These are phyloP conservation scores for Lasiodiplodia sp. DNA, from an alignment of 2,329 filamentous ascomycete genomes.

Conservation along the genomic window DNA sequence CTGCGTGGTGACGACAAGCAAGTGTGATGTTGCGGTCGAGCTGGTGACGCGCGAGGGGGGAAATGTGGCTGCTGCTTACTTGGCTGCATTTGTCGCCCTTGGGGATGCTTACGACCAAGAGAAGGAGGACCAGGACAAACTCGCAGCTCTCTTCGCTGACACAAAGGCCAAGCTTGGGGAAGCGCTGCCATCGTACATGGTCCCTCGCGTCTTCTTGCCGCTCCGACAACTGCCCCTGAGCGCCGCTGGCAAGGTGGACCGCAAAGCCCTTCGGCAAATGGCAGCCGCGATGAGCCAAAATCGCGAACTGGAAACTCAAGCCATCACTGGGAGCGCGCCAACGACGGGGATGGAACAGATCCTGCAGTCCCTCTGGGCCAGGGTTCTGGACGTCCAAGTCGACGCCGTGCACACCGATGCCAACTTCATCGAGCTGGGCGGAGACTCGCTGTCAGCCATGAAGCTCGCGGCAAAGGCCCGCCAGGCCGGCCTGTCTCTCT, in stretches of 20 bases:
- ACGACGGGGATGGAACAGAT: constrained; percentile 43
- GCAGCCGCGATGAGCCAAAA: background rate
- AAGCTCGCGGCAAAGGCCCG: constrained; percentile 48
- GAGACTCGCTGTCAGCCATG: constrained; percentile 42
- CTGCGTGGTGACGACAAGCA: constrained; percentile 35
- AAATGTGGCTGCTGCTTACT: background rate
- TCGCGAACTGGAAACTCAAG: background rate
- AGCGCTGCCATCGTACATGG: constrained; percentile 47
- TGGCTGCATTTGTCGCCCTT: background rate
- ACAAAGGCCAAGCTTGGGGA: constrained; percentile 24
- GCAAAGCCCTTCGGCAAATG: constrained; percentile 15
- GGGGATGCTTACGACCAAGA: background rate
- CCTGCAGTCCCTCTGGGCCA: constrained; percentile 36
- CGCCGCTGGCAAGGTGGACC: constrained; percentile 47
- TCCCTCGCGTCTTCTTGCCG: constrained; percentile 49
- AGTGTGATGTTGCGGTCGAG: constrained; percentile 7
- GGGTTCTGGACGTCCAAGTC: constrained; percentile 28
- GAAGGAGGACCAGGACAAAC: background rate
- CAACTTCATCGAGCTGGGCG: constrained; percentile 50
- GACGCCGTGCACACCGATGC: constrained; percentile 43
- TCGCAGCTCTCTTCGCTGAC: background rate
- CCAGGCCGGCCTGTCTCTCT: constrained; percentile 44
- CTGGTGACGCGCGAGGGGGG: constrained; percentile 47
- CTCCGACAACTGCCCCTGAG: constrained; percentile 45
- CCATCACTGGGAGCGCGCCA: constrained; percentile 32